A percentile compares a stretch with the other conserved stretches of the same genome.
Evolutionary conservation across 306 rosid species (phyloP).

Genomic region (Lathyrus sativus): DNA sequence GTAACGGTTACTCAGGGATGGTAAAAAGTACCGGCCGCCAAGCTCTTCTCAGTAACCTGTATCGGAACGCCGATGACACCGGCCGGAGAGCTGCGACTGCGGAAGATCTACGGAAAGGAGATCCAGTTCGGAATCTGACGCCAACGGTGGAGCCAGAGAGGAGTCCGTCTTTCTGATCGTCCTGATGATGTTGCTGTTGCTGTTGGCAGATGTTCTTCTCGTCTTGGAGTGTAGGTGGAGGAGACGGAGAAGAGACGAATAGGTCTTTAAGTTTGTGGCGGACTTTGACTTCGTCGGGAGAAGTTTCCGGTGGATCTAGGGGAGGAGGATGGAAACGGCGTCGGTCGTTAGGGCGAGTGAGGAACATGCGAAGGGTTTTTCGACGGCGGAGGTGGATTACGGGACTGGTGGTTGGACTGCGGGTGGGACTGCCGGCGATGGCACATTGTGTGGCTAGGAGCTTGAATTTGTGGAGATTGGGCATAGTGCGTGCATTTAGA

Average conservation of each 20-base stretch:
- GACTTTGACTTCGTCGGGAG: constrained; percentile 47
- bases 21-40: constrained; percentile 86
- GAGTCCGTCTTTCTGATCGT: constrained; percentile 38
- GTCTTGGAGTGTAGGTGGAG: constrained; percentile 59
- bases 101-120: constrained; percentile 46
- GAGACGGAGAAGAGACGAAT: constrained; percentile 73
- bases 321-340: constrained; percentile 49
- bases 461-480: constrained; percentile 87
- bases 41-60: constrained; percentile 72
- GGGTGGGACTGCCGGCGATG: constrained; percentile 71
- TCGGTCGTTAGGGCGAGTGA: constrained; percentile 57
- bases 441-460: constrained; percentile 84
- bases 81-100: constrained; percentile 58
- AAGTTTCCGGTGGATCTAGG: constrained; percentile 34
- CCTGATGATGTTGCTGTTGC: not conserved
- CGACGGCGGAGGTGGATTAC: constrained; percentile 90
- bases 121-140: constrained; percentile 34
- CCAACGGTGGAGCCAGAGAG: constrained; percentile 31
- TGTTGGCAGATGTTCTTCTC: constrained; percentile 41
- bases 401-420: constrained; percentile 78
- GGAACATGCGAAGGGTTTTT: constrained; percentile 84
- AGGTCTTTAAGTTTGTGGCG: constrained; percentile 82
- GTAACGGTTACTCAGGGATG: constrained; percentile 65
- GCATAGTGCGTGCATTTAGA: constrained; percentile 40
- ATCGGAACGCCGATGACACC: constrained; percentile 62